A percentile compares a stretch with the other conserved stretches of the same genome.
Conservation (phyloP, 495 filamentous ascomycete species). For the Apiosordaria backusii region DNA sequence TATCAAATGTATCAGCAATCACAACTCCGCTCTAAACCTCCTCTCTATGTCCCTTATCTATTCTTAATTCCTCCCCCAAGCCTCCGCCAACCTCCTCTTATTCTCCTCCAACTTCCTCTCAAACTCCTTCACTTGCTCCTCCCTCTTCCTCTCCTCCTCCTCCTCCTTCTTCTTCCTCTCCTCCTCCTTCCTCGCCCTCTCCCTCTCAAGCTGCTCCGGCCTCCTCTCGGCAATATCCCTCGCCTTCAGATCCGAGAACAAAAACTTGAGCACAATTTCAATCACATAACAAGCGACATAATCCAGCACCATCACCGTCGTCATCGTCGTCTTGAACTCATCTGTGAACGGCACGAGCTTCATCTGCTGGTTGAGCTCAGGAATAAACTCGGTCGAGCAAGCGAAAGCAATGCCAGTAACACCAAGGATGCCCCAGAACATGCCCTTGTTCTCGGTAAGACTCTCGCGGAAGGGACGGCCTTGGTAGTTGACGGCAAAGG, state of each 20-base stretch:
- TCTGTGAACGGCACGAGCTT: slow-evolving; percentile 86
- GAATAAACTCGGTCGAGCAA: slow-evolving; percentile 93
- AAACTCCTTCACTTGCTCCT: slow-evolving; percentile 48
- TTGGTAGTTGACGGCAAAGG: slow-evolving; percentile 99
- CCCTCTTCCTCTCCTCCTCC: slow-evolving; percentile 51
- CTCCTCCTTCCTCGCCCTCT: slow-evolving; percentile 60
- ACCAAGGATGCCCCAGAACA: slow-evolving; percentile 93
- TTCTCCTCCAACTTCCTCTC: slow-evolving; percentile 45
- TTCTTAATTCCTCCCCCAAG: slow-evolving; percentile 6
- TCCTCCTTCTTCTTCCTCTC: slow-evolving; percentile 55
- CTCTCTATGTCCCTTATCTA: slow-evolving; percentile 7
- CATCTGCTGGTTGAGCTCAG: slow-evolving; percentile 91
- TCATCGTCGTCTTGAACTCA: slow-evolving; percentile 88
- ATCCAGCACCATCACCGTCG: slow-evolving; percentile 80
- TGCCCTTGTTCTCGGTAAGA: slow-evolving; percentile 90
- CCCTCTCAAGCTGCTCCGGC: slow-evolving; percentile 80
- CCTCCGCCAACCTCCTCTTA: slow-evolving; percentile 27
- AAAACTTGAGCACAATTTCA: slow-evolving; percentile 78
- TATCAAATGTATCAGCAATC: background rate
- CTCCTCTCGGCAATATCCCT: slow-evolving; percentile 89
- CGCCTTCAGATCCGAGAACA: slow-evolving; percentile 89
- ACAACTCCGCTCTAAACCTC: background rate
- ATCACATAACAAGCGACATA: slow-evolving; percentile 85
- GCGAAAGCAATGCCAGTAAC: slow-evolving; percentile 89
- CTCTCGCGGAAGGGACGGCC: slow-evolving; percentile 95